Evolutionary conservation across 129 eudicot species (phyloP), one percentile per base, ranked within the genome.

Genomic region (Escallonia herrerae): DNA sequence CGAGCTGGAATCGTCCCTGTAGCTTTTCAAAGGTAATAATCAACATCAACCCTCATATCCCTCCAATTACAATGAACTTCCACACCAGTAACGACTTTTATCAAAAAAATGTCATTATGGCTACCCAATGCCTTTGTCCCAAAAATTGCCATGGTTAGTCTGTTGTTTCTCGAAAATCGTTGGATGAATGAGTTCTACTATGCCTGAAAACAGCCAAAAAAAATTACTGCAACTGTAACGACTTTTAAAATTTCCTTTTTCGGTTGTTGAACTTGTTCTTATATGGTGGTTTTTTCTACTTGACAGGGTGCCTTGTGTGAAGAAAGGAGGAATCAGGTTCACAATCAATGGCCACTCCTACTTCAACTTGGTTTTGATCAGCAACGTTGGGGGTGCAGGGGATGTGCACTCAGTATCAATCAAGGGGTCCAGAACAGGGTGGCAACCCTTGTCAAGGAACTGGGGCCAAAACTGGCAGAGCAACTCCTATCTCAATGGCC

Each of bases 401-500:
- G 96, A 89, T 39, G 85, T 89, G 40, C 93, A 80, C 15, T 72
- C 91, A 5, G 95, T 88, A 6, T 77, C 88, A 37, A 78, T 89
- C 73, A 89, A 83, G 64, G 96, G 96, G 12, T 78, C 95, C 1
- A 78, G 41, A 60, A 78, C 86, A 0, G 86, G 85, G n/a, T 89
- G 96, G 96, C 96, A 89, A 47, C 51, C 86, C 38, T 62, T 89
- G 95, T 89, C 96, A 38, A 66, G 96, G 3, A 88, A 88, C 57
- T 88, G 96, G 96, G 96, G 96, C 7, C 96, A 88, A 71, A 88
- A 89, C 44, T 89, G 96, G 95, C 96, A 89, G 64, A 89, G 96
- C 79, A 89, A 89, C 59, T 72, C 85, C 3, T 66, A 89, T 62
- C 77, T 89, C 39, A 83, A 86, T 13, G 95, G 90, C 6, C 96